These are phyloP conservation scores for Allantophomopsis lycopodina DNA, from an alignment of 2,329 filamentous ascomycete species.

Conservation along the genomic window DNA sequence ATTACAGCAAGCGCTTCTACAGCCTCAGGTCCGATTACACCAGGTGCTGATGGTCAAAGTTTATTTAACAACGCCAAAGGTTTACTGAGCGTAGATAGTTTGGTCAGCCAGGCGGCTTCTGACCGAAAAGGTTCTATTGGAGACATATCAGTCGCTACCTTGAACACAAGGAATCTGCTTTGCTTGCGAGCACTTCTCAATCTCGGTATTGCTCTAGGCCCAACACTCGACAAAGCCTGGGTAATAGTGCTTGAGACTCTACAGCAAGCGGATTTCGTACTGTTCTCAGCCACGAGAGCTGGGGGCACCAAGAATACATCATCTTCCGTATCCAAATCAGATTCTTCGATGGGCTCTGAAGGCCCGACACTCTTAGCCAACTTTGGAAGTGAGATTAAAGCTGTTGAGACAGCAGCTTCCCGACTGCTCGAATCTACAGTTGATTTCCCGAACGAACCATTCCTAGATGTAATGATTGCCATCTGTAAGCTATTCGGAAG, in stretches of 20 bases:
- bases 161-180: slow-evolving; percentile 81
- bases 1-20: slow-evolving; percentile 41
- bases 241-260: slow-evolving; percentile 83
- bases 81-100: slow-evolving; percentile 58
- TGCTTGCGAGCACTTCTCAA: slow-evolving; percentile 90
- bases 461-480: slow-evolving; percentile 62
- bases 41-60: slow-evolving; percentile 32
- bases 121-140: slow-evolving; percentile 43
- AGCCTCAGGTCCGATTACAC: slow-evolving; percentile 26
- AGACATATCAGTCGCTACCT: slow-evolving; percentile 34
- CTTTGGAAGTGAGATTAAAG: slow-evolving; percentile 68
- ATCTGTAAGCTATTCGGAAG: slow-evolving; percentile 56
- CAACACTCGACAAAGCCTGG: slow-evolving; percentile 76
- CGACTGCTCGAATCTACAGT: slow-evolving; percentile 84
- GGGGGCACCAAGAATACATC: slow-evolving; percentile 36
- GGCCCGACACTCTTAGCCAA: slow-evolving; percentile 37
- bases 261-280: slow-evolving; percentile 81
- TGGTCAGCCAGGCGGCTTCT: slow-evolving; percentile 49
- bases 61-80: slow-evolving; percentile 60
- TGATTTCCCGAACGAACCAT: slow-evolving; percentile 76
- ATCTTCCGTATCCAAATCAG: slow-evolving; percentile 27
- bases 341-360: slow-evolving; percentile 23
- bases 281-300: slow-evolving; percentile 42
- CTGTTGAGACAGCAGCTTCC: slow-evolving; percentile 77
- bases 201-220: slow-evolving; percentile 83